Evolutionary conservation across 139 green algal genomes (phyloP).

Genomic region (Chlorella sorokiniana): DNA sequence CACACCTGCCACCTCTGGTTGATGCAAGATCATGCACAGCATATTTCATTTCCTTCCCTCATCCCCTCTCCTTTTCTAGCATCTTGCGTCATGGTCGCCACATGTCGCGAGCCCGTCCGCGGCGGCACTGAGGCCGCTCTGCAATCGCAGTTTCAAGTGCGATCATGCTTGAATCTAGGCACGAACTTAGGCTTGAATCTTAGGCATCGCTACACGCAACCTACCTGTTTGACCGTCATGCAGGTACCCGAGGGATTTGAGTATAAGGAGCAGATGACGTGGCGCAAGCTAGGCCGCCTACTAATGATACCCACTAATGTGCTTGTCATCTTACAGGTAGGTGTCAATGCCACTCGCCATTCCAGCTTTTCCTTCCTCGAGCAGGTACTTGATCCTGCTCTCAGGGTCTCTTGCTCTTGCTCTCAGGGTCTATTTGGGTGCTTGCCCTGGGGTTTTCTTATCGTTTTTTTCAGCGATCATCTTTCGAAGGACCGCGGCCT

Average conservation of each 20-base stretch:
- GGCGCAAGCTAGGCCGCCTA: constrained; percentile 60
- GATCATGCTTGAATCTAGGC: neutral
- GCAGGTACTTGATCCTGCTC: neutral
- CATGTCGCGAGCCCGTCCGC: constrained; percentile 62
- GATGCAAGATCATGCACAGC: neutral
- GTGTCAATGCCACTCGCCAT: neutral
- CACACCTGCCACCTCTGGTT: neutral
- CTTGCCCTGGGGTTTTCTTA: constrained; percentile 81
- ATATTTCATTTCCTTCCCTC: neutral
- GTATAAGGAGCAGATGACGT: constrained; percentile 69
- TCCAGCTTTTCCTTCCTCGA: too few species aligned
- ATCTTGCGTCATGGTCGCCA: constrained; percentile 62
- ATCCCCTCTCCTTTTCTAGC: neutral
- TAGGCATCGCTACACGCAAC: too few species aligned
- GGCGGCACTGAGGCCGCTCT: constrained; percentile 61
- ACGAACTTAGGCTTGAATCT: too few species aligned
- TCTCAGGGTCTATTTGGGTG: constrained; percentile 70
- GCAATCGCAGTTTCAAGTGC: constrained; percentile 30
- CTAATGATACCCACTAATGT: constrained; percentile 70
- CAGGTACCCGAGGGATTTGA: constrained; percentile 32
- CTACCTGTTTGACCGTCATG: neutral
- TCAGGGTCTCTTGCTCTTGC: neutral
- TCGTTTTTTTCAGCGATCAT: constrained; percentile 87
- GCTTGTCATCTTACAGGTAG: constrained; percentile 71
- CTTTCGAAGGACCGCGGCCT: constrained; percentile 62